A percentile compares a stretch with the other conserved stretches of the same genome.
Evolutionary conservation across 1,284 basidiomycete genomes (phyloP).

Genomic region (Ustilago curta): DNA sequence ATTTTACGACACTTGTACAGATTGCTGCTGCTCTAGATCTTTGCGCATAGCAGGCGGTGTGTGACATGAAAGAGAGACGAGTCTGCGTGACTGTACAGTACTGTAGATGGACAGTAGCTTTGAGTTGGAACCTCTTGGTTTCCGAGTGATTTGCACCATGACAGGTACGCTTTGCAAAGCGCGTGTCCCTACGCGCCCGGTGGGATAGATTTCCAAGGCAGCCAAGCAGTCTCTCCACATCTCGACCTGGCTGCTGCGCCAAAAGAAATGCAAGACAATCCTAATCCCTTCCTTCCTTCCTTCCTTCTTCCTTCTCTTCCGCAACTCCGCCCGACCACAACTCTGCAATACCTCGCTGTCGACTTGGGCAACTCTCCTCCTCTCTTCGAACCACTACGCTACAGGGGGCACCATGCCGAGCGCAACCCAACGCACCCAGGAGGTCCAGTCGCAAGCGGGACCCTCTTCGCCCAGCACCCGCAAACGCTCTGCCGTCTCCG

Average conservation of each 20-base stretch:
- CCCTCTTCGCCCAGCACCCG: slow-evolving; percentile 18
- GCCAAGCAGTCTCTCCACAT: slow-evolving; percentile 2
- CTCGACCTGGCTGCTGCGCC: background rate
- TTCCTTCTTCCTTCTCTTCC: background rate
- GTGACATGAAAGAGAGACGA: background rate
- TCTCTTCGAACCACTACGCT: background rate
- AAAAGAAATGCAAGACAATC: background rate
- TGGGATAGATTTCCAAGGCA: background rate
- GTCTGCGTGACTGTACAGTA: background rate
- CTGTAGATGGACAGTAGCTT: background rate
- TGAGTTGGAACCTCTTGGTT: background rate
- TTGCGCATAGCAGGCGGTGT: background rate
- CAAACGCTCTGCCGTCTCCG: slow-evolving; percentile 11
- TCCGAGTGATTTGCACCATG: slow-evolving; percentile 6
- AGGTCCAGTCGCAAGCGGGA: slow-evolving; percentile 23
- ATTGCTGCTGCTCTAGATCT: background rate
- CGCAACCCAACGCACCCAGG: slow-evolving; percentile 8
- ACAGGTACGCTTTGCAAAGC: background rate
- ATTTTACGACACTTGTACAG: slow-evolving; percentile 10
- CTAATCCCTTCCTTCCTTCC: too few relatives aligned
- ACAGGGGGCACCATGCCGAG: background rate
- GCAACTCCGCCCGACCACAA: background rate
- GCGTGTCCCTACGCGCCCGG: slow-evolving; percentile 5
- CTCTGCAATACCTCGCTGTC: background rate
- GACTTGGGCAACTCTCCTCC: background rate